Conservation (phyloP, 176 grass and related monocot genomes). For the Pontederia crassipes region DNA sequence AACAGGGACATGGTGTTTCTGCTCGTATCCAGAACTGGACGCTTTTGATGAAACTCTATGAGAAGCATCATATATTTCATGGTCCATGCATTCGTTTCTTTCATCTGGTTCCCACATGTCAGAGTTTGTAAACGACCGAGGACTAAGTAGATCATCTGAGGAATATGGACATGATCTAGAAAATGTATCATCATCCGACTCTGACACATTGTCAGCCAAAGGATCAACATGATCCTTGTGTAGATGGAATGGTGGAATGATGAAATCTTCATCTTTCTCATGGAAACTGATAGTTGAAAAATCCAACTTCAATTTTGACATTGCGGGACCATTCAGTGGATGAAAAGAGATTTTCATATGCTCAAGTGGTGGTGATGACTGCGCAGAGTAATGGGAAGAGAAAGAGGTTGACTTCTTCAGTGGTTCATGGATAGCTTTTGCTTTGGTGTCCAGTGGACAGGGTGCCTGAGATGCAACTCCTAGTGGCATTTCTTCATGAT, state of each 20-base stretch:
- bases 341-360: slow-evolving; percentile 96
- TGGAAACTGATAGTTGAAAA: slow-evolving; percentile 37
- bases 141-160: slow-evolving; percentile 79
- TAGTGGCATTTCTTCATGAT: slow-evolving; percentile 16
- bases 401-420: slow-evolving; percentile 39
- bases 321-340: slow-evolving; percentile 52
- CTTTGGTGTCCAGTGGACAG: slow-evolving; percentile 25
- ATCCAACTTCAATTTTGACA: slow-evolving; percentile 52
- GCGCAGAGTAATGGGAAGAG: slow-evolving; percentile 38
- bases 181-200: slow-evolving; percentile 97
- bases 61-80: slow-evolving; percentile 6
- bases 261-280: slow-evolving; percentile 50
- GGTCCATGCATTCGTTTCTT: slow-evolving; percentile 11
- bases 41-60: slow-evolving; percentile 10
- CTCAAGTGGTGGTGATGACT: slow-evolving; percentile 86
- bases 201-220: slow-evolving; percentile 48
- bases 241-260: slow-evolving; percentile 77
- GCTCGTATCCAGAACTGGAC: slow-evolving; percentile 55
- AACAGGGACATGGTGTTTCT: slow-evolving; percentile 34
- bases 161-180: slow-evolving; percentile 88
- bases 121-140: slow-evolving; percentile 82
- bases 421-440: slow-evolving; percentile 31
- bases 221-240: slow-evolving; percentile 35
- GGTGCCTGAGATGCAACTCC: slow-evolving; percentile 17
- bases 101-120: slow-evolving; percentile 90